These are phyloP conservation scores for Yamadazyma nakazawae DNA, from an alignment of 805 yeast species.

Conservation along the genomic window DNA sequence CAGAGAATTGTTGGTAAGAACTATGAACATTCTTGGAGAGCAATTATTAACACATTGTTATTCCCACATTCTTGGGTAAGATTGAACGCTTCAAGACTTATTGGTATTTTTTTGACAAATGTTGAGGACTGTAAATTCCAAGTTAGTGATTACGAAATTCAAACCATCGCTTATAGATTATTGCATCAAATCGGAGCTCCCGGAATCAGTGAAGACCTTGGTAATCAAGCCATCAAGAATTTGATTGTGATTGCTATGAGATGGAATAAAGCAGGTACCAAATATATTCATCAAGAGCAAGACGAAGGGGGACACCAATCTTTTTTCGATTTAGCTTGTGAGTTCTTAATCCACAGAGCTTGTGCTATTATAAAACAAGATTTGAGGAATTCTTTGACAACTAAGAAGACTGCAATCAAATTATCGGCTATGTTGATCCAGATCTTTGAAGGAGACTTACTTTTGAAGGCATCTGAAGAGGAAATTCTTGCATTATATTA, in stretches of 20 bases:
- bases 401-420: constrained; percentile 70
- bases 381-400: constrained; percentile 47
- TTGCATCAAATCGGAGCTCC: constrained; percentile 86
- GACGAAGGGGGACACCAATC: not conserved
- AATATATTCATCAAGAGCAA: constrained; percentile 17
- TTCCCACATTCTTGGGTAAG: constrained; percentile 95
- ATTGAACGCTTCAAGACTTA: constrained; percentile 56
- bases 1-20: constrained; percentile 23
- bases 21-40: constrained; percentile 47
- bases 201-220: constrained; percentile 57
- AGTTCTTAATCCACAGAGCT: constrained; percentile 62
- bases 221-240: constrained; percentile 62
- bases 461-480: constrained; percentile 43
- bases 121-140: constrained; percentile 32
- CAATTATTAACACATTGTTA: constrained; percentile 52
- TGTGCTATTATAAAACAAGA: constrained; percentile 67
- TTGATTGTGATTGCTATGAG: constrained; percentile 55
- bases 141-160: constrained; percentile 47
- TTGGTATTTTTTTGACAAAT: constrained; percentile 50
- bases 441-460: constrained; percentile 39
- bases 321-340: constrained; percentile 39
- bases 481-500: constrained; percentile 54
- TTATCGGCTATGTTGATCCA: constrained; percentile 63
- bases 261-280: constrained; percentile 53
- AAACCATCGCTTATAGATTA: constrained; percentile 61